Conservation (phyloP, 352 stramenopile genomes). For the Globisporangium carolinianum region DNA sequence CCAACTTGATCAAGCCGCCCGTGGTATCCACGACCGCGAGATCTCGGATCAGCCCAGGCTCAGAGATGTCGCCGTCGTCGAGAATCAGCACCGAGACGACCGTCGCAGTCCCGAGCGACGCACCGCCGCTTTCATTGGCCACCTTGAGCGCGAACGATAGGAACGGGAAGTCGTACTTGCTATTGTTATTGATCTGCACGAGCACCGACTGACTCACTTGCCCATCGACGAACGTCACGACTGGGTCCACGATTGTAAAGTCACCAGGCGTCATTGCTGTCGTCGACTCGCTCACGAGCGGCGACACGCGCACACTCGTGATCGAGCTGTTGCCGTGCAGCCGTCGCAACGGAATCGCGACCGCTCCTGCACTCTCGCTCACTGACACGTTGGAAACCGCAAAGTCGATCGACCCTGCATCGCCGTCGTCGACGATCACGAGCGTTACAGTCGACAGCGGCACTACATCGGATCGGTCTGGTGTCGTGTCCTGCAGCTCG, state of each 20-base stretch:
- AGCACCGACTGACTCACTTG: constrained; percentile 14
- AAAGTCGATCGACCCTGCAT: constrained; percentile 50
- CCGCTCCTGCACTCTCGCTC: constrained; percentile 16
- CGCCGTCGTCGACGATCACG: constrained; percentile 43
- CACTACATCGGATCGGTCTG: constrained; percentile 21
- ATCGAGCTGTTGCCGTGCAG: constrained; percentile 24
- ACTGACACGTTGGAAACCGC: constrained; percentile 10
- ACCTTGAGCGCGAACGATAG: constrained; percentile 35
- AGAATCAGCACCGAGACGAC: constrained; percentile 26
- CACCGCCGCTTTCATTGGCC: constrained; percentile 19
- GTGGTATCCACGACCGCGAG: constrained; percentile 20
- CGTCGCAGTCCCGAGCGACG: constrained; percentile 18
- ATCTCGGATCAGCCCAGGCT: constrained; percentile 21
- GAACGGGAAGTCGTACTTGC: constrained; percentile 37
- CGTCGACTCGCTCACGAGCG: not conserved
- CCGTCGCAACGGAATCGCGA: constrained; percentile 28
- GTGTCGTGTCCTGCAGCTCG: constrained; percentile 30
- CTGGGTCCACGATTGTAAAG: constrained; percentile 19
- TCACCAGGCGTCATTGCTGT: constrained; percentile 21
- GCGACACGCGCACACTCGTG: constrained; percentile 19
- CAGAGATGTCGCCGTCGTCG: constrained; percentile 45
- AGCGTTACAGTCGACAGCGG: constrained; percentile 14
- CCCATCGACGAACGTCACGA: constrained; percentile 33
- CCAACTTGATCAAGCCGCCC: constrained; percentile 34
- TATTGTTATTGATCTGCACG: constrained; percentile 37